A percentile compares a stretch with the other conserved stretches of the same genome.
Conservation (phyloP, 2,329 filamentous ascomycete genomes). For the Beauveria bassiana region DNA sequence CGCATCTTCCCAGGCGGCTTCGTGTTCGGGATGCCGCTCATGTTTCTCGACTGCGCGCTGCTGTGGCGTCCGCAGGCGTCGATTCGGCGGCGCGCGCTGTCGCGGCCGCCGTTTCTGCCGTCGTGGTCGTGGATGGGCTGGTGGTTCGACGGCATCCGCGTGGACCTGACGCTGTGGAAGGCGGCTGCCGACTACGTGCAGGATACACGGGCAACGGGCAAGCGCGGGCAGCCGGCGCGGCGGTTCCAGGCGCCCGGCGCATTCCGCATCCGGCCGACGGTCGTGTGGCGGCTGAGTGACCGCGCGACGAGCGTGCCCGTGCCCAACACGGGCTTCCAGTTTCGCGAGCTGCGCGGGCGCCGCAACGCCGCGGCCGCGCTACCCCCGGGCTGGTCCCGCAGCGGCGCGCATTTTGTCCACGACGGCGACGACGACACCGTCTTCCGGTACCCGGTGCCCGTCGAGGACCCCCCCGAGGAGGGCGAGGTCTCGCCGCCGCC, state of each 20-base stretch:
- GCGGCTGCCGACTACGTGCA: conserved; percentile 37
- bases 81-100: conserved; percentile 30
- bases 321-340: conserved; percentile 30
- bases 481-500: conserved; percentile 23
- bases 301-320: conserved; percentile 26
- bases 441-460: conserved; percentile 36
- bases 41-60: conserved; percentile 37
- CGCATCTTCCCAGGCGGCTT: conserved; percentile 35
- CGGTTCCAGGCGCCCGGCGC: conserved; percentile 29
- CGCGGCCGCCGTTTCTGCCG: conserved; percentile 31
- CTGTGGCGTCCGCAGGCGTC: conserved; percentile 38
- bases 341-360: conserved; percentile 30
- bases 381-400: conserved; percentile 33
- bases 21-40: conserved; percentile 37
- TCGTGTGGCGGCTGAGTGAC: conserved; percentile 34
- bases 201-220: conserved; percentile 23
- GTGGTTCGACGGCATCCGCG: conserved; percentile 37
- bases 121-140: conserved; percentile 43
- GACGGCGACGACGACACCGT: conserved; percentile 30
- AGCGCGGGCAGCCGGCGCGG: conserved; percentile 24
- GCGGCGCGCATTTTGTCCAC: conserved; percentile 30
- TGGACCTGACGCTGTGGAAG: conserved; percentile 35
- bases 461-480: conserved; percentile 25
- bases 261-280: conserved; percentile 31
- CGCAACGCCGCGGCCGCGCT: conserved; percentile 23